Conservation (phyloP, 2,329 filamentous ascomycete genomes). For the Calonectria ilicicola region DNA sequence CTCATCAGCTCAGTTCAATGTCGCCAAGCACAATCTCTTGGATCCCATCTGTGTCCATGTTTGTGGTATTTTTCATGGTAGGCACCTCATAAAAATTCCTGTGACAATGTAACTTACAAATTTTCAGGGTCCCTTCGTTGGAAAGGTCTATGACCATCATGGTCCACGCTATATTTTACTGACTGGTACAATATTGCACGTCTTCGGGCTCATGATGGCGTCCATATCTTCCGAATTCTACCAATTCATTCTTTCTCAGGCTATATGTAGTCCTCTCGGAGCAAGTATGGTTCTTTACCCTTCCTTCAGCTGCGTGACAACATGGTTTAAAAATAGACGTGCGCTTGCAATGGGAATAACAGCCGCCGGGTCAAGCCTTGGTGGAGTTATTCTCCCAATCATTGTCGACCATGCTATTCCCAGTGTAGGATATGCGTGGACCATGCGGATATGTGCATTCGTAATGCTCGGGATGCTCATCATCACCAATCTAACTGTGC, state of each 20-base stretch:
- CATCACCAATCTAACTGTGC: conserved; percentile 12
- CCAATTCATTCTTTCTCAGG: conserved; percentile 50
- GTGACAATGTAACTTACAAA: not conserved
- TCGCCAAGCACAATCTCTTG: conserved; percentile 11
- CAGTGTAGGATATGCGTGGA: conserved; percentile 45
- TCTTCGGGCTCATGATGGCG: conserved; percentile 72
- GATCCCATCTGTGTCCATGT: conserved; percentile 8
- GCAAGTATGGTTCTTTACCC: conserved; percentile 39
- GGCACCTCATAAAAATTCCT: not conserved
- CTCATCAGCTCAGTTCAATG: not conserved
- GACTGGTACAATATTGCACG: conserved; percentile 62
- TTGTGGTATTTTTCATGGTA: conserved; percentile 13
- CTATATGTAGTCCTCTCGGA: conserved; percentile 46
- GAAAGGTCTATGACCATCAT: conserved; percentile 69
- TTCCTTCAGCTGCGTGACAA: conserved; percentile 39
- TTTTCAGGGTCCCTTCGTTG: conserved; percentile 64
- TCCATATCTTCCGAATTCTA: conserved; percentile 54
- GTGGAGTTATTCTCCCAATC: conserved; percentile 51
- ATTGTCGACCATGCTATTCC: conserved; percentile 45
- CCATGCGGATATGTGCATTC: conserved; percentile 47
- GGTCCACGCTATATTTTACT: conserved; percentile 67
- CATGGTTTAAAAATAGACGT: conserved; percentile 42
- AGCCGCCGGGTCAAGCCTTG: conserved; percentile 44
- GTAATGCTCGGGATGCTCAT: conserved; percentile 43
- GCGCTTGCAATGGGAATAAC: conserved; percentile 42